phyloP scores from a whole-genome alignment of 768 basidiomycete genomes.

The Austroboletus eburneus region DNA sequence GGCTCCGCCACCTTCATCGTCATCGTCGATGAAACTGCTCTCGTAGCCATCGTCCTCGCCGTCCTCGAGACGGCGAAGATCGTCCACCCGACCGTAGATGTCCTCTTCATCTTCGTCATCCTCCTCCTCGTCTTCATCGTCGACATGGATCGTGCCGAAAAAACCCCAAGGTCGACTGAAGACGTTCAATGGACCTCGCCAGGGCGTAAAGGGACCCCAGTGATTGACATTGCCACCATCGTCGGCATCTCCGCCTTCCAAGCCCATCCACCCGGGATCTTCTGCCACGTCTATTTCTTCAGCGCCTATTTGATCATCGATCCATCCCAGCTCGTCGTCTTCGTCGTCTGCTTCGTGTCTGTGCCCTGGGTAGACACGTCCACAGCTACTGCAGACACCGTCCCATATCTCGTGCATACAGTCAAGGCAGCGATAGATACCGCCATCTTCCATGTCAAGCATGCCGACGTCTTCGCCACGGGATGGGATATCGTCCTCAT shows the following conservation, averaged over 20 bases:
- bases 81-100: not conserved
- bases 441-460: conserved; percentile 71
- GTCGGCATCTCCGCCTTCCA: conserved; percentile 32
- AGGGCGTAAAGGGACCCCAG: conserved; percentile 17
- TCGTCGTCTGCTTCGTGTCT: conserved; percentile 21
- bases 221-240: conserved; percentile 27
- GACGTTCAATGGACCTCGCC: conserved; percentile 12
- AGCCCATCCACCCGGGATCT: conserved; percentile 32
- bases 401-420: conserved; percentile 79
- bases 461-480: conserved; percentile 49
- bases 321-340: conserved; percentile 25
- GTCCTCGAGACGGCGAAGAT: conserved; percentile 12
- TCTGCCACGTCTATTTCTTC: conserved; percentile 28
- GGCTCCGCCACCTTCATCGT: conserved; percentile 18
- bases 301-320: conserved; percentile 37
- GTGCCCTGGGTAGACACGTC: conserved; percentile 57
- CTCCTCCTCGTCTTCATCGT: conserved; percentile 24
- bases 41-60: conserved; percentile 42
- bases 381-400: conserved; percentile 60
- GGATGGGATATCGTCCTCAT: conserved; percentile 14
- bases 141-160: conserved; percentile 16
- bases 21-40: conserved; percentile 57
- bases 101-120: conserved; percentile 3
- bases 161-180: conserved; percentile 17
- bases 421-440: conserved; percentile 69